A percentile compares a stretch with the other conserved stretches of the same genome.
These are phyloP conservation scores for Bidens hawaiensis DNA, from an alignment of 140 eudicot genomes.

Conservation along the genomic window DNA sequence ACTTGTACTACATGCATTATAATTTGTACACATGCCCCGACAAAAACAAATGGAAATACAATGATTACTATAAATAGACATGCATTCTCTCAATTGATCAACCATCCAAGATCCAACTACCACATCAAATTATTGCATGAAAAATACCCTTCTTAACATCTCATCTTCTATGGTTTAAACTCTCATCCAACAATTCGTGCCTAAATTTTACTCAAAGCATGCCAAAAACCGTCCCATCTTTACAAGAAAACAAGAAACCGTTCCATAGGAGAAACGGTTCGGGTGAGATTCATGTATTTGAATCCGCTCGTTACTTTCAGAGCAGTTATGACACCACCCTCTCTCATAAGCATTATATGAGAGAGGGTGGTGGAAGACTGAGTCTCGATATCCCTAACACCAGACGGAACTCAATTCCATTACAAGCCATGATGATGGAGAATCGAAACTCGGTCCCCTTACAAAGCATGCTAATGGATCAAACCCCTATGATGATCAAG, in stretches of 20 bases:
- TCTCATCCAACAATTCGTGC: conserved; percentile 7
- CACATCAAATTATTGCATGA: conserved; percentile 23
- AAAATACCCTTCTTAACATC: conserved; percentile 15
- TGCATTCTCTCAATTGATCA: conserved; percentile 23
- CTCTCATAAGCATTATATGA: conserved; percentile 25
- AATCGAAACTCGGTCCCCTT: conserved; percentile 39
- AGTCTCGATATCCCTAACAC: conserved; percentile 60
- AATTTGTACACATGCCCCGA: not conserved
- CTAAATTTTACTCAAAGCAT: conserved; percentile 28
- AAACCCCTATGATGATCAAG: conserved; percentile 25
- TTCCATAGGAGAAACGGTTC: conserved; percentile 50
- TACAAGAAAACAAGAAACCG: conserved; percentile 40
- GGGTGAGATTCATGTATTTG: conserved; percentile 68
- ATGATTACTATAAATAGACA: conserved; percentile 39
- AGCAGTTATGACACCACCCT: conserved; percentile 1
- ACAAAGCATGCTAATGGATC: conserved; percentile 30
- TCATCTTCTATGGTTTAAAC: not conserved
- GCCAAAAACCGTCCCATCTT: conserved; percentile 31
- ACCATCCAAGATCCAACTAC: conserved; percentile 20
- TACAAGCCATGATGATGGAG: conserved; percentile 33
- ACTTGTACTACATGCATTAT: conserved; percentile 17
- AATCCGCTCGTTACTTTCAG: conserved; percentile 64
- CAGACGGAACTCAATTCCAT: conserved; percentile 40
- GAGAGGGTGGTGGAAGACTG: conserved; percentile 46
- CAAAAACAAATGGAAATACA: conserved; percentile 11